Conservation (phyloP, 1,139 yeast genomes). For the Pichia cactophila region DNA sequence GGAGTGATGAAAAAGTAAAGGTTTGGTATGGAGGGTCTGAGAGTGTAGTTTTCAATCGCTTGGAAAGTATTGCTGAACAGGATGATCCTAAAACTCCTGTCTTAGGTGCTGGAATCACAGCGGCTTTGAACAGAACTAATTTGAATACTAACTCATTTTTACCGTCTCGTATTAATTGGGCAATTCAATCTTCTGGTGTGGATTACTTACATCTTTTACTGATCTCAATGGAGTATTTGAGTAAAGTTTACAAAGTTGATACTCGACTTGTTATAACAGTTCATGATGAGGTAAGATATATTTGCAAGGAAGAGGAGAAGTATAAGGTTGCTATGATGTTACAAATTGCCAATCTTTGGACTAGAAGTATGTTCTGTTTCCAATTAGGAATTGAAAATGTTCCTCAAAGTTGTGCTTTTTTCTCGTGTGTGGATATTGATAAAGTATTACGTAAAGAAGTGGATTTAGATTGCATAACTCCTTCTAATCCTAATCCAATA, state of each 20-base stretch:
- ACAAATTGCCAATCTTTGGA: constrained; percentile 91
- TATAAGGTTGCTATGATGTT: constrained; percentile 73
- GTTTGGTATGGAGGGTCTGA: constrained; percentile 93
- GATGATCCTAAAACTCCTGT: constrained; percentile 87
- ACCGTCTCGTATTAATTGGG: constrained; percentile 95
- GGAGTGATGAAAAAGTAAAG: constrained; percentile 25
- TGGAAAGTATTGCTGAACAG: constrained; percentile 82
- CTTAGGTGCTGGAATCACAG: constrained; percentile 87
- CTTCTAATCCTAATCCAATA: constrained; percentile 68
- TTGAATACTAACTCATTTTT: constrained; percentile 61
- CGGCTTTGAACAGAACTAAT: constrained; percentile 63
- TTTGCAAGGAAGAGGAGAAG: constrained; percentile 65
- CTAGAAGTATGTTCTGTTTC: constrained; percentile 91
- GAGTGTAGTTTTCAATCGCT: constrained; percentile 78
- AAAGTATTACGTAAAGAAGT: constrained; percentile 85
- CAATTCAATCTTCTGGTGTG: constrained; percentile 96
- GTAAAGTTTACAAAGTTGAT: constrained; percentile 54
- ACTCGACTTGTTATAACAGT: constrained; percentile 84
- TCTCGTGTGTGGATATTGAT: constrained; percentile 90
- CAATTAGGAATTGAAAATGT: constrained; percentile 83
- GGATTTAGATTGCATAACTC: constrained; percentile 79
- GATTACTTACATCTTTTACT: constrained; percentile 84
- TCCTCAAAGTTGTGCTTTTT: constrained; percentile 94
- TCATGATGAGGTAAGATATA: constrained; percentile 87
- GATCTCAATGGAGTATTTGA: constrained; percentile 81